phyloP scores from a whole-genome alignment of 2,329 filamentous ascomycete species.

The Monosporascus sp. region DNA sequence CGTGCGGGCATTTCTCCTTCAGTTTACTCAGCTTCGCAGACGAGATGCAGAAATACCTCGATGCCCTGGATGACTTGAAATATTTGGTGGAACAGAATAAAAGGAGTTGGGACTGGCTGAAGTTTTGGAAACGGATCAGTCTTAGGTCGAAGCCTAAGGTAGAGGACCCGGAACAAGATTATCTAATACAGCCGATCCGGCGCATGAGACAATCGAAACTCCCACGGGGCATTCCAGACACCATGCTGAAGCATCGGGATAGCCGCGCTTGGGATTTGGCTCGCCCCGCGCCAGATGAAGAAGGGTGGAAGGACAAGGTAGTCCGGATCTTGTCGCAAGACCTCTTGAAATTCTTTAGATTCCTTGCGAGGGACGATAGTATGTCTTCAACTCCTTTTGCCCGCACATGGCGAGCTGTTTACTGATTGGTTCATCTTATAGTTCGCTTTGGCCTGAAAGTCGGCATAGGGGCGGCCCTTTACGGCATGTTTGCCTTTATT shows the following conservation, averaged over 20 bases:
- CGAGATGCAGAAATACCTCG: slow-evolving; percentile 77
- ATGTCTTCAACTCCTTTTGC: slow-evolving; percentile 13
- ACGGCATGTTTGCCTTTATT: slow-evolving; percentile 85
- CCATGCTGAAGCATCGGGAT: slow-evolving; percentile 47
- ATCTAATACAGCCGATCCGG: slow-evolving; percentile 36
- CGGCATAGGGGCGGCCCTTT: slow-evolving; percentile 80
- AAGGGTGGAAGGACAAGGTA: slow-evolving; percentile 29
- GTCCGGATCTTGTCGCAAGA: slow-evolving; percentile 40
- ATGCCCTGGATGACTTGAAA: slow-evolving; percentile 81
- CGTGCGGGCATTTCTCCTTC: slow-evolving; percentile 94
- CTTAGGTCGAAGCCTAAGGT: slow-evolving; percentile 22
- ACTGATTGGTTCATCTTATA: slow-evolving; percentile 19
- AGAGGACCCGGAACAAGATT: slow-evolving; percentile 38
- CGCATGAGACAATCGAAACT: slow-evolving; percentile 48
- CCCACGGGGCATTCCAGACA: slow-evolving; percentile 50
- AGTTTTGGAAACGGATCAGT: slow-evolving; percentile 57
- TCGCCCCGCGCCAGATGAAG: slow-evolving; percentile 28
- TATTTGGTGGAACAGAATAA: slow-evolving; percentile 57
- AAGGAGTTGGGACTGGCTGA: slow-evolving; percentile 78
- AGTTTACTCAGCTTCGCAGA: slow-evolving; percentile 86
- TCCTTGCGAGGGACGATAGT: slow-evolving; percentile 50
- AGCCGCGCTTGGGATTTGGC: slow-evolving; percentile 53
- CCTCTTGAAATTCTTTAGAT: slow-evolving; percentile 39
- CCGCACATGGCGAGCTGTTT: neutral
- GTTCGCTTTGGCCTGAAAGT: slow-evolving; percentile 85